Evolutionary conservation across 257 asterid genomes (phyloP).

Genomic region (Primulina eburnea): DNA sequence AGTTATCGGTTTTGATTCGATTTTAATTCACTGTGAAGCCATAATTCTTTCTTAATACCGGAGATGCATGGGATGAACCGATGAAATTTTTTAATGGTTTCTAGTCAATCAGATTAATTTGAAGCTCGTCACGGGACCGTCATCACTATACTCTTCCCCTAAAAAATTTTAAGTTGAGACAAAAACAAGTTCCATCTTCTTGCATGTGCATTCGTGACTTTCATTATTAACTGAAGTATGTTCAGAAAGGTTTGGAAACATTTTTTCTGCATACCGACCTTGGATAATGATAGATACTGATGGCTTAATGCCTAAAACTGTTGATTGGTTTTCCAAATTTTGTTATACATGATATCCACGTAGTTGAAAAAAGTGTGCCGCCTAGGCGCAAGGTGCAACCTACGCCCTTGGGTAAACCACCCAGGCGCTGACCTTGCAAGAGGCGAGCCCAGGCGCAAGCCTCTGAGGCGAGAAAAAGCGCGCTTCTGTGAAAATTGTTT

Average conservation of each 20-base stretch:
- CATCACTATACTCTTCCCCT: too few species aligned
- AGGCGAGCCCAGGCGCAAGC: too few species aligned
- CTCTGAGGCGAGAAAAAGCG: too few species aligned
- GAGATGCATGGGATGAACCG: not conserved
- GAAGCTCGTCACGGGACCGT: not conserved
- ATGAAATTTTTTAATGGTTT: not conserved
- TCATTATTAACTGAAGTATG: not conserved
- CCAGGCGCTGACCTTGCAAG: too few species aligned
- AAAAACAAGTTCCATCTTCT: not conserved
- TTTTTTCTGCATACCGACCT: not conserved
- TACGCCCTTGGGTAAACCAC: too few species aligned
- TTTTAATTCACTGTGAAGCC: too few species aligned
- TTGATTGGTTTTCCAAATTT: not conserved
- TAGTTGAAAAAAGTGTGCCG: too few species aligned
- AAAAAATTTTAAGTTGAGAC: not conserved
- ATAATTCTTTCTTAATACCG: too few species aligned
- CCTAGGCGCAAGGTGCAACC: too few species aligned
- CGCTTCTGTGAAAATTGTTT: too few species aligned
- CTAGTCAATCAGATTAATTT: slow-evolving; percentile 1
- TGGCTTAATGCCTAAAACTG: not conserved
- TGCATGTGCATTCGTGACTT: not conserved
- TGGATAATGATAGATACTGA: not conserved
- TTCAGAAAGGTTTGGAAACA: not conserved
- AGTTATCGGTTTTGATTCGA: too few species aligned
- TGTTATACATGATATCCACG: not conserved